Evolutionary conservation across 2,329 filamentous ascomycete species (phyloP).

Genomic region (Zasmidium angulare): DNA sequence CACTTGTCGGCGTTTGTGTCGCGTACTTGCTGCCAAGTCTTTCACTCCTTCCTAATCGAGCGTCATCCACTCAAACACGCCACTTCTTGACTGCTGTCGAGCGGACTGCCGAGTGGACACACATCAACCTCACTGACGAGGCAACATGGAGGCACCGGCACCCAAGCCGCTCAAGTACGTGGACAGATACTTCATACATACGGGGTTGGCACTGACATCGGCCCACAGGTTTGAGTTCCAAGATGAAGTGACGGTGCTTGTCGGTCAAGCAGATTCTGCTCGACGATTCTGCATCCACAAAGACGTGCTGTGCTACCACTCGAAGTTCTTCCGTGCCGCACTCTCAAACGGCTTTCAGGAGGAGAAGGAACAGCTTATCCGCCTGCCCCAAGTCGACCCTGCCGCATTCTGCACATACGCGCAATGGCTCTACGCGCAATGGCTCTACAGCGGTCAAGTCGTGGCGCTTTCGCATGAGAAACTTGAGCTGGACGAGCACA

Average conservation of each 20-base stretch:
- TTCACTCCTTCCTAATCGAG: neutral
- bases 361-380: constrained; percentile 12
- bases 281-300: constrained; percentile 6
- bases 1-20: too few species aligned
- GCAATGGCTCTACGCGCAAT: constrained; percentile 22
- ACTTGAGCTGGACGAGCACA: neutral
- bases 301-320: constrained; percentile 2
- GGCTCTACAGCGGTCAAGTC: constrained; percentile 16
- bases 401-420: constrained; percentile 12
- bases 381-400: constrained; percentile 10
- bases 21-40: too few species aligned
- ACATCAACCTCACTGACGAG: neutral
- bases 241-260: neutral
- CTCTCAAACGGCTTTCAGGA: constrained; percentile 11
- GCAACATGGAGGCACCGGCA: neutral
- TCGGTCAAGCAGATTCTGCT: neutral
- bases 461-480: neutral
- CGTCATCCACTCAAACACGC: neutral
- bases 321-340: constrained; percentile 15
- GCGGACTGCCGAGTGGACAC: neutral
- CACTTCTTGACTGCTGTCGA: neutral
- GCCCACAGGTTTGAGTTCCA: neutral
- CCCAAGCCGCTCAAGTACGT: neutral
- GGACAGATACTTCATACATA: neutral
- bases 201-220: neutral